Conservation (phyloP, 148 eudicot species). For the Bassia scoparia region DNA sequence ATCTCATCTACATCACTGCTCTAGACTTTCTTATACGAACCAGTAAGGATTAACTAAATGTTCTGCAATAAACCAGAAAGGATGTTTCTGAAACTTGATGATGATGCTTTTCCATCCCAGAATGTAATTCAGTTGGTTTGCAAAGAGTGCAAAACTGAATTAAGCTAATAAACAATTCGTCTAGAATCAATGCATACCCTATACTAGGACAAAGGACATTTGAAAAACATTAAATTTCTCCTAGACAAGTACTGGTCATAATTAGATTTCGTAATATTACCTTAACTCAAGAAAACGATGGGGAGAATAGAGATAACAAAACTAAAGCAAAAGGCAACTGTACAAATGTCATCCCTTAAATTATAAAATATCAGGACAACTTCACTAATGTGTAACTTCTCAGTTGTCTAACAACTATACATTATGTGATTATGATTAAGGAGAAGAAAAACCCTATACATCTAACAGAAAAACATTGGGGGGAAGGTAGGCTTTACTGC, state of each 20-base stretch:
- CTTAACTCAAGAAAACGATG: neutral
- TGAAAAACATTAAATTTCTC: too few relatives aligned
- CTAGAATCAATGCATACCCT: too few relatives aligned
- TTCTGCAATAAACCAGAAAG: neutral
- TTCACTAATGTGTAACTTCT: neutral
- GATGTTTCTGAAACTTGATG: neutral
- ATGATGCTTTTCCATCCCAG: neutral
- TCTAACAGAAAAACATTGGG: too few relatives aligned
- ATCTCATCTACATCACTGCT: neutral
- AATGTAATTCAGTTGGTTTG: too few relatives aligned
- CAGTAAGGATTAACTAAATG: neutral
- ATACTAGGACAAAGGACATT: too few relatives aligned
- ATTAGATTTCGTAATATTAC: neutral
- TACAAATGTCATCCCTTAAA: too few relatives aligned
- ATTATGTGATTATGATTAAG: conserved; percentile 1
- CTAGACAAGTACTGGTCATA: neutral
- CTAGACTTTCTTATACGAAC: neutral
- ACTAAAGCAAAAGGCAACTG: neutral
- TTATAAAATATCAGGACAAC: too few relatives aligned
- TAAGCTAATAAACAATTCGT: too few relatives aligned
- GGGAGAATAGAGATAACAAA: neutral
- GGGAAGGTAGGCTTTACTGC: conserved; percentile 6
- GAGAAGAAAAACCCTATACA: neutral
- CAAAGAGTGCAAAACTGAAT: neutral
- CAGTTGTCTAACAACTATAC: conserved; percentile 9